Percentiles rank a stretch among this genome's conserved stretches.
Conservation (phyloP, 805 yeast genomes). For the Clavispora carvajalis region DNA sequence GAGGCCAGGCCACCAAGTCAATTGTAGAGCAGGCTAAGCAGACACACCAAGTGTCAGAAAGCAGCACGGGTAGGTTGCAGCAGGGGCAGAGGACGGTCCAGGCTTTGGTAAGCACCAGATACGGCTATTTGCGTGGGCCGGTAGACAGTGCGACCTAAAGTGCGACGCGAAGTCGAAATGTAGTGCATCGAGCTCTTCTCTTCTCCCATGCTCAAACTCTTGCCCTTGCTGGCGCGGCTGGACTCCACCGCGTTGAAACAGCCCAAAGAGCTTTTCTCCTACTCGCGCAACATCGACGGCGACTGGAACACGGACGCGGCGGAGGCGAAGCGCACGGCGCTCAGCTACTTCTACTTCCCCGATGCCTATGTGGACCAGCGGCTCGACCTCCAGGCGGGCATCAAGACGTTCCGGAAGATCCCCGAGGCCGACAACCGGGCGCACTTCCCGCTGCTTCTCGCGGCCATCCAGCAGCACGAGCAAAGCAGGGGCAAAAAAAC, state of each 20-base stretch:
- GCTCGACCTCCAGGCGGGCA: slow-evolving; percentile 63
- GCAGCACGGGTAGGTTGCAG: too few relatives aligned
- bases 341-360: slow-evolving; percentile 78
- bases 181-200: too few relatives aligned
- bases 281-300: slow-evolving; percentile 56
- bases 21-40: too few relatives aligned
- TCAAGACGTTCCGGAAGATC: slow-evolving; percentile 49
- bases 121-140: too few relatives aligned
- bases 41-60: too few relatives aligned
- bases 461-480: slow-evolving; percentile 55
- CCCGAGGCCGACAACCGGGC: slow-evolving; percentile 52
- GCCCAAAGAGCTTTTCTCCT: slow-evolving; percentile 77
- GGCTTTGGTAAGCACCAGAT: too few relatives aligned
- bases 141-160: too few relatives aligned
- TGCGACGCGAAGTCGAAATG: too few relatives aligned
- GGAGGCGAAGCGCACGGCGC: slow-evolving; percentile 43
- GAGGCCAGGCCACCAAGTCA: too few relatives aligned
- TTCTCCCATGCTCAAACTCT: slow-evolving; percentile 22
- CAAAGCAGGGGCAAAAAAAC: slow-evolving; percentile 37
- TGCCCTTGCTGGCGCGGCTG: slow-evolving; percentile 46
- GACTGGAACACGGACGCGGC: slow-evolving; percentile 33
- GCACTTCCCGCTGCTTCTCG: slow-evolving; percentile 52
- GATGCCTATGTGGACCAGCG: slow-evolving; percentile 57
- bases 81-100: too few relatives aligned
- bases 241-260: slow-evolving; percentile 69